Base-by-base conservation (phyloP, 2,329 filamentous ascomycete genomes). In the Botryotinia calthae region DNA sequence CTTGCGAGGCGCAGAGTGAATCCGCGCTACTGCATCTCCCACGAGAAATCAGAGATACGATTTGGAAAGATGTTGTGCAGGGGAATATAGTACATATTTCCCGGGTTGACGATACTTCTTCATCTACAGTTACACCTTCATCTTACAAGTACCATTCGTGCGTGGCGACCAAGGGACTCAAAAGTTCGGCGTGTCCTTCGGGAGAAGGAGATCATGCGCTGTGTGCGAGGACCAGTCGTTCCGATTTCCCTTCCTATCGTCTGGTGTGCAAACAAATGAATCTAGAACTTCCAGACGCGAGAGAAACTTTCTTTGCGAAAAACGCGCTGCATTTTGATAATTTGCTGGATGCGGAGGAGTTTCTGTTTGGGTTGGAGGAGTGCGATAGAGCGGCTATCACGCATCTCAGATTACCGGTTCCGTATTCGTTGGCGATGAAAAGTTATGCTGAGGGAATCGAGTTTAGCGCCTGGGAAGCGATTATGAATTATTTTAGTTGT, bases 271-370 rank as follows among this genome's bases (percentile, higher is more conserved):
- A 73, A 54, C 73, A 76, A 54, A 76, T 77, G 31, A 46, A 69
- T 10, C 46, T 74, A 4, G 77, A 78, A 20, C 59, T 76, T 4
- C 73, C 72, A 2, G 63, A 71, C 18, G 22, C n/a, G 12, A 40
- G 73, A 18, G 28, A 18, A 14, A 63, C 56, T 16, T 74, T 78
- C 25, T 76, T 73, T 28, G 71, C 74, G 2, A 37, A 67, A 5
- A 77, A 74, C 59, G 76, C 74, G 28, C 75, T 78, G 8, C 77
- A 78, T 31, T 78, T 78, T 51, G 69, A 71, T 18, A 67, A 76
- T 54, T 22, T 76, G 37, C 14, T 63, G 14, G 70, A 56, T 22
- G 75, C 76, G 0, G 72, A 73, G 18, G 28, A 70, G n/a, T 78
- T 72, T 34, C 31, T 78, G 25, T 78, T 78, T 69, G 66, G 72